Evolutionary conservation across 164 flowering plant species (phyloP).

Genomic region (Tetrastigma voinierianum): DNA sequence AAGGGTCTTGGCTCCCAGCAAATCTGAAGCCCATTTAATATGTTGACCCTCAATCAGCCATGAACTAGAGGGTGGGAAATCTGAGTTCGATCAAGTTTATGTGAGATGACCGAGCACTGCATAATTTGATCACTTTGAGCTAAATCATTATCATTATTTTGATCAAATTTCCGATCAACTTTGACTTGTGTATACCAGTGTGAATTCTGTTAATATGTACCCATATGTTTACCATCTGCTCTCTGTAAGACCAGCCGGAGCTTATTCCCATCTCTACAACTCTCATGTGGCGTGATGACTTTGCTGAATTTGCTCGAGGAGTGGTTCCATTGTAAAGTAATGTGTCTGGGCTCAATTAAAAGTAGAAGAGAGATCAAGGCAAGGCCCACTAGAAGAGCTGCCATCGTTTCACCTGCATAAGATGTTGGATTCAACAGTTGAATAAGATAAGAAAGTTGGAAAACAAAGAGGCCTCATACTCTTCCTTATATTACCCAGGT

Average conservation of each 20-base stretch:
- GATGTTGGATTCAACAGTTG: slow-evolving; percentile 55
- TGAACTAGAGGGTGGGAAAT: slow-evolving; percentile 52
- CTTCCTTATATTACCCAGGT: slow-evolving; percentile 87
- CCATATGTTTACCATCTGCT: slow-evolving; percentile 50
- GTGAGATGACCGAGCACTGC: slow-evolving; percentile 74
- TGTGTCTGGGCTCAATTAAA: slow-evolving; percentile 22
- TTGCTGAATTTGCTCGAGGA: slow-evolving; percentile 42
- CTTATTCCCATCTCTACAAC: slow-evolving; percentile 23
- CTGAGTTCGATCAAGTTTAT: slow-evolving; percentile 24
- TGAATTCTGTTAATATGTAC: slow-evolving; percentile 49
- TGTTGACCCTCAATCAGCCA: slow-evolving; percentile 61
- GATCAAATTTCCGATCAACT: slow-evolving; percentile 7
- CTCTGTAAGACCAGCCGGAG: slow-evolving; percentile 59
- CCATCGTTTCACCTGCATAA: slow-evolving; percentile 61
- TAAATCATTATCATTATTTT: slow-evolving; percentile 4
- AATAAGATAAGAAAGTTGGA: slow-evolving; percentile 87
- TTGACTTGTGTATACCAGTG: slow-evolving; percentile 52
- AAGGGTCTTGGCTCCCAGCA: slow-evolving; percentile 43
- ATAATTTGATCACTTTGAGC: slow-evolving; percentile 24
- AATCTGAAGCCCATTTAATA: slow-evolving; percentile 43
- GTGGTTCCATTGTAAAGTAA: slow-evolving; percentile 31
- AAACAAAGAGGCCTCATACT: slow-evolving; percentile 94
- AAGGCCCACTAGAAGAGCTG: slow-evolving; percentile 61
- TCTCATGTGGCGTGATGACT: slow-evolving; percentile 43
- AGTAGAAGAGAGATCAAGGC: slow-evolving; percentile 41